A percentile compares a stretch with the other conserved stretches of the same genome.
phyloP scores from a whole-genome alignment of 805 yeast genomes.

The Allodekkera sacchari region DNA sequence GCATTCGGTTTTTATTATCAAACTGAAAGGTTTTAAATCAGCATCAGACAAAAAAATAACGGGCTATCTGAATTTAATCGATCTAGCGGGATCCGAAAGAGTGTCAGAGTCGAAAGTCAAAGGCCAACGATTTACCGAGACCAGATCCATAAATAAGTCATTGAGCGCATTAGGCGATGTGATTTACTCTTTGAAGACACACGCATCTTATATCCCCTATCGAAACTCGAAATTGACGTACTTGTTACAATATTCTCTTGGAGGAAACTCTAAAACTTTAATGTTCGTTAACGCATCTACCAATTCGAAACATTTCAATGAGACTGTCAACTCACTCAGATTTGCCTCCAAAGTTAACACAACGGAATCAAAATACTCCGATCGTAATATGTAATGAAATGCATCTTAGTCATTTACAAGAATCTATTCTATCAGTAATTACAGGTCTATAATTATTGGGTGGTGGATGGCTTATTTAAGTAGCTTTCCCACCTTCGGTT shows the following conservation, averaged over 20 bases:
- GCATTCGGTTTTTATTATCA: slow-evolving; percentile 70
- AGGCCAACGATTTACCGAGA: slow-evolving; percentile 78
- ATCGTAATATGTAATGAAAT: neutral
- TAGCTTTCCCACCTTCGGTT: slow-evolving; percentile 2
- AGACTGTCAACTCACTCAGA: slow-evolving; percentile 75
- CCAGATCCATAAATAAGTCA: slow-evolving; percentile 83
- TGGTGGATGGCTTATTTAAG: slow-evolving; percentile 6
- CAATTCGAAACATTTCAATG: slow-evolving; percentile 49
- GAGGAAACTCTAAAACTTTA: slow-evolving; percentile 80
- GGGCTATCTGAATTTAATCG: slow-evolving; percentile 75
- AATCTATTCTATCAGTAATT: slow-evolving; percentile 3
- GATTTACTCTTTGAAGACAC: slow-evolving; percentile 33
- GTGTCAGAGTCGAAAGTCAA: slow-evolving; percentile 63
- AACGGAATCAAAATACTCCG: too few relatives aligned
- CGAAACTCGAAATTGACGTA: slow-evolving; percentile 73
- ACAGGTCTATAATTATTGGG: neutral
- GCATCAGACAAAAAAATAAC: slow-evolving; percentile 37
- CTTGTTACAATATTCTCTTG: slow-evolving; percentile 71
- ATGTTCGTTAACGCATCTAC: slow-evolving; percentile 92
- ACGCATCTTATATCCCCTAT: slow-evolving; percentile 50
- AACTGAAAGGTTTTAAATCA: slow-evolving; percentile 45
- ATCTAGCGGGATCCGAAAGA: slow-evolving; percentile 92
- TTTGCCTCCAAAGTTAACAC: slow-evolving; percentile 80
- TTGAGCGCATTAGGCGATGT: slow-evolving; percentile 88
- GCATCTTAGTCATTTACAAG: slow-evolving; percentile 4